Conservation (phyloP, 2,329 filamentous ascomycete genomes). For the Chaetothyriales sp. region DNA sequence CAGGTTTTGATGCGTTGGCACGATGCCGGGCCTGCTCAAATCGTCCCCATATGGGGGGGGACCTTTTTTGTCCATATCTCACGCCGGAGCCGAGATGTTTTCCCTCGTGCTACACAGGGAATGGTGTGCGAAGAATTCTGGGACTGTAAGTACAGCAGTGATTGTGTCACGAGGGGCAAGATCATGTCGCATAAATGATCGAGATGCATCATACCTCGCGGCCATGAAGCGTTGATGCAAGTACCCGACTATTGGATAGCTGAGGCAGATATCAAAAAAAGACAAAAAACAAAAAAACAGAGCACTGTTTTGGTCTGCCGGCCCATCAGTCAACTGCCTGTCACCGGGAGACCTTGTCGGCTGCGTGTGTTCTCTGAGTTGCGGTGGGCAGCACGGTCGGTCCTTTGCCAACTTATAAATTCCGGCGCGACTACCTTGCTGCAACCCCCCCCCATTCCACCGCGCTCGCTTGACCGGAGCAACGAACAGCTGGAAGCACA, state of each 20-base stretch:
- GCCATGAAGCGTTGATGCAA: background rate
- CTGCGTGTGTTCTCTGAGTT: background rate
- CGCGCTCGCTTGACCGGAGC: background rate
- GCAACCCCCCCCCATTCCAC: background rate
- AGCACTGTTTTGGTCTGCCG: background rate
- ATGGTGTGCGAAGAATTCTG: background rate
- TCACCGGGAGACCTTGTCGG: background rate
- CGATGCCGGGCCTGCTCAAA: background rate
- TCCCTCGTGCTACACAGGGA: background rate
- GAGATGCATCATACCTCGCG: background rate
- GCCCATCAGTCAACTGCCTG: background rate
- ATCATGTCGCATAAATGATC: slow-evolving; percentile 1
- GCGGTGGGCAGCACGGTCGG: background rate
- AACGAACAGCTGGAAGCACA: background rate
- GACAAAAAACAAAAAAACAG: background rate
- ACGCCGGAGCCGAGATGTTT: background rate
- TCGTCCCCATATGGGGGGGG: background rate
- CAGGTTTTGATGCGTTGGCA: background rate
- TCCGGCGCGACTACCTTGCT: background rate
- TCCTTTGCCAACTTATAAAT: background rate
- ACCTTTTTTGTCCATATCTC: background rate
- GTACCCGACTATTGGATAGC: background rate
- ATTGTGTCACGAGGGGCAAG: slow-evolving; percentile 1
- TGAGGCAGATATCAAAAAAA: background rate
- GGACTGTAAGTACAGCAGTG: background rate